Conservation (phyloP, 805 yeast species). For the Suhomyces sp. region DNA sequence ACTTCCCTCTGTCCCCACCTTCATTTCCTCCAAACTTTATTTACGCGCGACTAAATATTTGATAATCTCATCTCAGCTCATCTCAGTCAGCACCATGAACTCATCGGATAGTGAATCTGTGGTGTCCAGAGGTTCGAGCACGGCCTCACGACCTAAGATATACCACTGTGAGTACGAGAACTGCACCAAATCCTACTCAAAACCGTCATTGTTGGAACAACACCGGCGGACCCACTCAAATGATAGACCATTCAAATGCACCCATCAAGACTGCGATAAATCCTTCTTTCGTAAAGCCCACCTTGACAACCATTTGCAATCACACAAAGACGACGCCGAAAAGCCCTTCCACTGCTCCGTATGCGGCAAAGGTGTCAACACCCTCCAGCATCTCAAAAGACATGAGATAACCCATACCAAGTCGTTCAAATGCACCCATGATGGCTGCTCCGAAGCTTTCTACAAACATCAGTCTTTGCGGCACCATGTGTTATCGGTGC, state of each 20-base stretch:
- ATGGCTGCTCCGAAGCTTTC: conserved; percentile 64
- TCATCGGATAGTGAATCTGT: conserved; percentile 6
- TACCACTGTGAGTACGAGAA: conserved; percentile 61
- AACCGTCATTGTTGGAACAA: conserved; percentile 81
- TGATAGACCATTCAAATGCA: conserved; percentile 74
- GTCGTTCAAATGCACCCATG: conserved; percentile 58
- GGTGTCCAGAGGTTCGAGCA: conserved; percentile 2
- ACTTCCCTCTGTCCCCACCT: not conserved
- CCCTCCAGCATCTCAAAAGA: conserved; percentile 75
- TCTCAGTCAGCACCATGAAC: not conserved
- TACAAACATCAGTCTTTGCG: conserved; percentile 72
- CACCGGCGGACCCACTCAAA: conserved; percentile 77
- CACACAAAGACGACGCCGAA: conserved; percentile 51
- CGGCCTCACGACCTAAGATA: conserved; percentile 51
- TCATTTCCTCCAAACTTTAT: not conserved
- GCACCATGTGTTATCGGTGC: conserved; percentile 66
- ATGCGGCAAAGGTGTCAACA: conserved; percentile 81
- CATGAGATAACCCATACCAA: conserved; percentile 79
- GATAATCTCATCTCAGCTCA: not conserved
- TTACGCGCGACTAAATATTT: not conserved
- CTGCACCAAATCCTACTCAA: conserved; percentile 72
- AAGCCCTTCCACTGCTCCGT: conserved; percentile 71
- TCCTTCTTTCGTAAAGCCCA: conserved; percentile 77
- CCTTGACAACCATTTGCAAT: conserved; percentile 66
- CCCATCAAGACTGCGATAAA: conserved; percentile 52